Evolutionary conservation across 2,329 filamentous ascomycete species (phyloP), one percentile per base, ranked within the genome.

Genomic region (Hypoxylon sp.): DNA sequence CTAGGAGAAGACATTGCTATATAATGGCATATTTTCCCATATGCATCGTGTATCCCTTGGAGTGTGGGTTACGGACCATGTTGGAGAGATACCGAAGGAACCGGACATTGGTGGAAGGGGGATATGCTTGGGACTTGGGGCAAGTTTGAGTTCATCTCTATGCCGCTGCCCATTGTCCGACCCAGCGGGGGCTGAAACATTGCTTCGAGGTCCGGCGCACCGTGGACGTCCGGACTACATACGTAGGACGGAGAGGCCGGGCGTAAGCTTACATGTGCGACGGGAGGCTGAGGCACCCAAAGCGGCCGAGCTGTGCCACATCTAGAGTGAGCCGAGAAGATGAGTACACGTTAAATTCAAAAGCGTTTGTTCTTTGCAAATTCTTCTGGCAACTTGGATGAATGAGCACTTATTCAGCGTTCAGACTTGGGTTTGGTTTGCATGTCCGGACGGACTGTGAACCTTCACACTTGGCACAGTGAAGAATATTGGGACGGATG

Each of bases 61-160:
- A 48, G 47, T n/a, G 46, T 34, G 20, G 43, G 30, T 49, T 68
- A 59, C 67, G 68, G 68, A 70, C 68, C 51, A 62, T 67, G 63
- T 67, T 73, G 71, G 71, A 73, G 71, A 71, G 51, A 70, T 67
- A 50, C 64, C 71, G 71, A 68, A 39, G 48, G 41, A 32, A 52
- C 50, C 71, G 69, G 71, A 72, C 68, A 66, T 61, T 50, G 49
- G 55, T 39, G 34, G 48, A 62, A 54, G 61, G 64, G 62, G 57
- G 61, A 49, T 30, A 50, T 47, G 32, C 51, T 49, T 55, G 49
- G 56, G 55, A 26, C 51, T 49, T 55, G 49, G 56, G 55, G 62
- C 26, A 60, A 47, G 50, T 62, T 61, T 66, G 54, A 61, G 63
- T 65, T 68, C 57, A 26, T 24, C 50, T 37, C 47, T 47, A 34